A percentile compares a stretch with the other conserved stretches of the same genome.
These are phyloP conservation scores for Starmerella roubikii DNA, from an alignment of 805 yeast genomes.

Conservation along the genomic window DNA sequence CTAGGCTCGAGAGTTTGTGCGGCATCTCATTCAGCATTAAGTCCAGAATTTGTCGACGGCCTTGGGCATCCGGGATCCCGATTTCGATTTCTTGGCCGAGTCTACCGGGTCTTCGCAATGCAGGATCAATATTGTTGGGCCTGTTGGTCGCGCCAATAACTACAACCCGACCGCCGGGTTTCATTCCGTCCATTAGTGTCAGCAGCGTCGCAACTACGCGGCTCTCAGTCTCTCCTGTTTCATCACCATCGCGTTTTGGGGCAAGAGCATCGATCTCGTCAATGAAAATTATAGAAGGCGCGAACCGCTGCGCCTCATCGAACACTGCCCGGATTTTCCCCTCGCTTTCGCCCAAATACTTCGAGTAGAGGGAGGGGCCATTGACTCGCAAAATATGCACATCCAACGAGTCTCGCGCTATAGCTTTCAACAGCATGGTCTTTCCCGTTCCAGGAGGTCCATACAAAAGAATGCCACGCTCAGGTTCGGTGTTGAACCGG, in stretches of 20 bases:
- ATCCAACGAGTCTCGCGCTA: constrained; percentile 50
- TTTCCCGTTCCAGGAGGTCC: constrained; percentile 98
- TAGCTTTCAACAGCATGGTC: constrained; percentile 70
- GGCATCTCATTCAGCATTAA: constrained; percentile 51
- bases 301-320: constrained; percentile 69
- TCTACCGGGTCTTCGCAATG: constrained; percentile 77
- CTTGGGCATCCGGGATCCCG: constrained; percentile 79
- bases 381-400: constrained; percentile 78
- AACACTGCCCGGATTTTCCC: constrained; percentile 67
- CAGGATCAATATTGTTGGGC: constrained; percentile 96
- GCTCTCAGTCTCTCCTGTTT: constrained; percentile 78
- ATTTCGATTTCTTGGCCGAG: constrained; percentile 82
- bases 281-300: constrained; percentile 76
- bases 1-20: constrained; percentile 38
- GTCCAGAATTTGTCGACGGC: constrained; percentile 57
- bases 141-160: constrained; percentile 96
- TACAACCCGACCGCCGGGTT: constrained; percentile 93
- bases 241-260: constrained; percentile 73
- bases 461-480: constrained; percentile 81
- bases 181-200: constrained; percentile 98
- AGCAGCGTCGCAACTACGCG: constrained; percentile 80
- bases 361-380: constrained; percentile 86
- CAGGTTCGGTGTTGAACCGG: constrained; percentile 82
- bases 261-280: constrained; percentile 92
- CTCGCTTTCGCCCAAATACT: constrained; percentile 91